Conservation (phyloP, 2,329 filamentous ascomycete species). For the Plectosphaerella cucumerina region DNA sequence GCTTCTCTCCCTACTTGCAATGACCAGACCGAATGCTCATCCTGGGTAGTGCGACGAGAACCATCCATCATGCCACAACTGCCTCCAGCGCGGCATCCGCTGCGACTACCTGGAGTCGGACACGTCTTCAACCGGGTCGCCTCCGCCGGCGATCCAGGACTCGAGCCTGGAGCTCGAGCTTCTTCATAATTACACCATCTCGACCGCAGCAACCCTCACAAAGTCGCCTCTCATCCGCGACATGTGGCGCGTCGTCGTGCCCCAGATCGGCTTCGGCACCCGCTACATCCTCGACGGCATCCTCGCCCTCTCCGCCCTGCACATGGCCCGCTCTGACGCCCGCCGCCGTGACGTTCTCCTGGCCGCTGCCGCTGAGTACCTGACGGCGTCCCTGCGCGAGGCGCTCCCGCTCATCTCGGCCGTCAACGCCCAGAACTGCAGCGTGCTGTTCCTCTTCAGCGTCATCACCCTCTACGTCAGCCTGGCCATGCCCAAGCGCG, state of each 20-base stretch:
- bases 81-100: constrained; percentile 12
- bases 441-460: constrained; percentile 11
- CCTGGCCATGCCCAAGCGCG: constrained; percentile 9
- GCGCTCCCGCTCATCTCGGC: neutral
- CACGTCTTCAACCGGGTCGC: neutral
- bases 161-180: constrained; percentile 28
- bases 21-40: neutral
- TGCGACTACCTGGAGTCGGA: constrained; percentile 11
- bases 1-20: neutral
- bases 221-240: constrained; percentile 22
- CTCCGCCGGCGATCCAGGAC: neutral
- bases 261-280: constrained; percentile 29
- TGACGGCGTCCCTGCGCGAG: neutral
- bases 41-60: constrained; percentile 14
- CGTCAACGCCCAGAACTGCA: neutral
- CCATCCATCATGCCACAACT: constrained; percentile 14
- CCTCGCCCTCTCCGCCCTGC: constrained; percentile 31
- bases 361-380: neutral
- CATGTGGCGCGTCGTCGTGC: constrained; percentile 31
- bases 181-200: constrained; percentile 33
- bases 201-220: constrained; percentile 30
- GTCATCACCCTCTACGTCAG: constrained; percentile 11
- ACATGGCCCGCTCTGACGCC: constrained; percentile 23
- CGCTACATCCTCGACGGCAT: constrained; percentile 31
- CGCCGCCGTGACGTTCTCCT: neutral